Evolutionary conservation across 345 rosid species (phyloP).

Genomic region (Pistacia atlantica): DNA sequence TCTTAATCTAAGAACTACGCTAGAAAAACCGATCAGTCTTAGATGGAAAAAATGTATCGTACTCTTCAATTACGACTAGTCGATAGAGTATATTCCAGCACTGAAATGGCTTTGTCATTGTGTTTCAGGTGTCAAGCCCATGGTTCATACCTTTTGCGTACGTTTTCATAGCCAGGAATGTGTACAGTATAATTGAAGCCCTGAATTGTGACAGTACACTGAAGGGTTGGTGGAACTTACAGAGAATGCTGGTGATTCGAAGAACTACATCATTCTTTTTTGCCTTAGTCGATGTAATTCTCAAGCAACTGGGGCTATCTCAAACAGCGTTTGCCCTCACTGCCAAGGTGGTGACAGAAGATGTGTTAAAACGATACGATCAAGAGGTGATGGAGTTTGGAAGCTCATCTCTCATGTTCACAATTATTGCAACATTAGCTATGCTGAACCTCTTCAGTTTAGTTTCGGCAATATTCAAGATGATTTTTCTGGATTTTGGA

Average conservation of each 20-base stretch:
- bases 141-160: conserved; percentile 27
- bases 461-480: conserved; percentile 13
- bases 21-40: too few species aligned
- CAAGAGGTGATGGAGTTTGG: conserved; percentile 49
- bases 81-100: too few species aligned
- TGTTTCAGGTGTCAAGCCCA: conserved; percentile 1
- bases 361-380: conserved; percentile 34
- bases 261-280: background rate
- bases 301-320: conserved; percentile 36
- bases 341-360: conserved; percentile 36
- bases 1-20: too few species aligned
- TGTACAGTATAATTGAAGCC: conserved; percentile 18
- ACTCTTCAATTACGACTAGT: too few species aligned
- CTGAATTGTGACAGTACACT: conserved; percentile 1
- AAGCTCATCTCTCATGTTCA: conserved; percentile 36
- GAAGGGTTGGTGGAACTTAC: conserved; percentile 17
- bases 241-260: conserved; percentile 28
- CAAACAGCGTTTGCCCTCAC: conserved; percentile 40
- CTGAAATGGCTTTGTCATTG: background rate
- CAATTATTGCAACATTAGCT: conserved; percentile 38
- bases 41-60: too few species aligned
- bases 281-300: conserved; percentile 11
- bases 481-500: background rate
- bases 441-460: conserved; percentile 42
- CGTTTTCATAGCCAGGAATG: conserved; percentile 13